Base-by-base conservation (phyloP, 768 basidiomycete genomes). In the Termitomyces sp. region DNA sequence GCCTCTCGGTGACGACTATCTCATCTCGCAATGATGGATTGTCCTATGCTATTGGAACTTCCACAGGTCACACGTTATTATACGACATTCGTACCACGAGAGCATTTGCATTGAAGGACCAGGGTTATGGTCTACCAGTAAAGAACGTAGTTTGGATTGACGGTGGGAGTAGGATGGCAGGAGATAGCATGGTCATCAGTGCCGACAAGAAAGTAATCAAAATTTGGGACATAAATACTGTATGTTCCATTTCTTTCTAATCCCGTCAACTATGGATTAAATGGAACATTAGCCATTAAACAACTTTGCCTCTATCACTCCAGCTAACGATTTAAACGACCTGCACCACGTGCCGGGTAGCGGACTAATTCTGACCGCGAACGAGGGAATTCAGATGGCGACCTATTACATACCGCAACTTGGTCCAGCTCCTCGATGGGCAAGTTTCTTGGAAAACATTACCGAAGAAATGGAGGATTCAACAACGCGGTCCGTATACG, bases 401-500 rank as follows among this genome's bases (percentile, higher is more conserved):
- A 86, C 89, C 5, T 98, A 91, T 72, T 98, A 94, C 68, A 86
- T 98, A 46, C 97, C 97, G 11, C 92, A 96, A 65, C 84, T 99
- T 12, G 97, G 97, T 0, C 94, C 95, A 3, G 97, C 97, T 10
- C 96, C 97, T 5, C 84, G 85, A 62, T 99, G 97, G 97, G 93
- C 92, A 35, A 88, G 88, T 66, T 99, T 99, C 85, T 84, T 99
- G 56, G 97, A 99, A 73, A 93, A 94, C 64, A 90, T 99, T 67
- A 98, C 97, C 0, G 97, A 99, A 70, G 97, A 99, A 68, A 88
- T 98, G 87, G 96, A 98, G 66, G 93, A 93, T 67, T 87, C 89
- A 66, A 85, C 81, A 9, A 79, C 78, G 35, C 86, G 83, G 54
- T 86, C 81, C 27, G 82, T 89, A 5, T 99, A 98, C 69, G 89